Percentiles rank a stretch among this genome's conserved stretches.
phyloP scores from a whole-genome alignment of 371 early-diverging fungal genomes.

The Rhizopus delemar region DNA sequence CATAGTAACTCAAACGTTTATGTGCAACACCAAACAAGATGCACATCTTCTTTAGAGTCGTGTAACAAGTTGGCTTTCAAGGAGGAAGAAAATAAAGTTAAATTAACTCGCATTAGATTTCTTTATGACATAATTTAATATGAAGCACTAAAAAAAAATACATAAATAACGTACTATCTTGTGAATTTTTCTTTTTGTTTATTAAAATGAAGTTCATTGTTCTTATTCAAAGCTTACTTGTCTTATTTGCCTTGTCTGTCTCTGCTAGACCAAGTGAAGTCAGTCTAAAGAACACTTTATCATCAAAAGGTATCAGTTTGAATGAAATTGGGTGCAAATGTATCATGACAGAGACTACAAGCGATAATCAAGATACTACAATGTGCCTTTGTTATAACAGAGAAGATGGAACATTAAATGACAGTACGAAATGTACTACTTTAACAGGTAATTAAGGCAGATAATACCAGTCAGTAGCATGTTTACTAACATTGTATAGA shows the following conservation, averaged over 20 bases:
- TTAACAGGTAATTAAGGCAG: conserved; percentile 15
- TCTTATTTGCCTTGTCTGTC: neutral
- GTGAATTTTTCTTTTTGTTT: neutral
- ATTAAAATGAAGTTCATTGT: neutral
- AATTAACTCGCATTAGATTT: neutral
- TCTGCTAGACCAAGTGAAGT: neutral
- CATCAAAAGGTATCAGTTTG: neutral
- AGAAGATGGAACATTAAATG: conserved; percentile 17
- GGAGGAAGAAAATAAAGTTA: neutral
- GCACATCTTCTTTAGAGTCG: no score
- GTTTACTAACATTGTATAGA: conserved; percentile 8
- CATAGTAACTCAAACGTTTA: no score
- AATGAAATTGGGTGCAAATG: conserved; percentile 24
- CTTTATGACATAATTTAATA: neutral
- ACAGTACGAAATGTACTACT: conserved; percentile 6
- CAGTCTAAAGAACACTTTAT: neutral
- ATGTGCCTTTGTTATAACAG: conserved; percentile 28
- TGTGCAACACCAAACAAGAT: no score
- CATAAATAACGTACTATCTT: no score
- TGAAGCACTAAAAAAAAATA: neutral
- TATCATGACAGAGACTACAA: conserved; percentile 23
- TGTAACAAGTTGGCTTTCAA: neutral
- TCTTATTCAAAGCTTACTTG: neutral
- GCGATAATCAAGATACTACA: conserved; percentile 16
- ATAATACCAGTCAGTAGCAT: neutral